Percentiles rank a stretch among this genome's conserved stretches.
These are phyloP conservation scores for Phytophthora kernoviae DNA, from an alignment of 352 stramenopile genomes.

Conservation along the genomic window DNA sequence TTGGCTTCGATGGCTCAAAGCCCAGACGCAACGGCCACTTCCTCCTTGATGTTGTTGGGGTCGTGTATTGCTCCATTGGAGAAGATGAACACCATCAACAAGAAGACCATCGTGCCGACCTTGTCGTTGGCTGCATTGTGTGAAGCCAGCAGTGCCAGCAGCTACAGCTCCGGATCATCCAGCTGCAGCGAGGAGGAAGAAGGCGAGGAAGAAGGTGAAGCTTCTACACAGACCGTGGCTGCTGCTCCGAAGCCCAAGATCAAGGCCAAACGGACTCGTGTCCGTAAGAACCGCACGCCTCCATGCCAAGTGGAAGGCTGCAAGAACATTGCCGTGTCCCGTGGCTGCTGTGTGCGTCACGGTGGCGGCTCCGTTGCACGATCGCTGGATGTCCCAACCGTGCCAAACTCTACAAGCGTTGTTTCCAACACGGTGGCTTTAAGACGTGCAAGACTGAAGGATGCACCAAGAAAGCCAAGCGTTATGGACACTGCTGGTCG, in stretches of 20 bases:
- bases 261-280: constrained; percentile 15
- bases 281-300: constrained; percentile 51
- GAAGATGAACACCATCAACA: constrained; percentile 19
- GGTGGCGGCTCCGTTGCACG: constrained; percentile 53
- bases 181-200: constrained; percentile 17
- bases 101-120: constrained; percentile 14
- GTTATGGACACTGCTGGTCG: constrained; percentile 64
- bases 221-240: neutral
- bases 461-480: constrained; percentile 64
- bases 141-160: constrained; percentile 21
- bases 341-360: constrained; percentile 55
- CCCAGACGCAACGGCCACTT: constrained; percentile 23
- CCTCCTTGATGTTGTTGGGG: constrained; percentile 42
- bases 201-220: constrained; percentile 1
- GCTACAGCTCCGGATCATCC: constrained; percentile 12
- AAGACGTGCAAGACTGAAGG: constrained; percentile 71
- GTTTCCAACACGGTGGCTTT: constrained; percentile 72
- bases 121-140: constrained; percentile 28
- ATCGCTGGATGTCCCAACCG: constrained; percentile 56
- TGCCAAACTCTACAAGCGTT: constrained; percentile 70
- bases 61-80: constrained; percentile 48
- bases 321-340: constrained; percentile 62
- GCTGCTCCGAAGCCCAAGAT: constrained; percentile 5
- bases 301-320: constrained; percentile 67
- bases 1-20: constrained; percentile 30